These are phyloP conservation scores for Euphorbia lathyris DNA, from an alignment of 345 rosid genomes.

Conservation along the genomic window DNA sequence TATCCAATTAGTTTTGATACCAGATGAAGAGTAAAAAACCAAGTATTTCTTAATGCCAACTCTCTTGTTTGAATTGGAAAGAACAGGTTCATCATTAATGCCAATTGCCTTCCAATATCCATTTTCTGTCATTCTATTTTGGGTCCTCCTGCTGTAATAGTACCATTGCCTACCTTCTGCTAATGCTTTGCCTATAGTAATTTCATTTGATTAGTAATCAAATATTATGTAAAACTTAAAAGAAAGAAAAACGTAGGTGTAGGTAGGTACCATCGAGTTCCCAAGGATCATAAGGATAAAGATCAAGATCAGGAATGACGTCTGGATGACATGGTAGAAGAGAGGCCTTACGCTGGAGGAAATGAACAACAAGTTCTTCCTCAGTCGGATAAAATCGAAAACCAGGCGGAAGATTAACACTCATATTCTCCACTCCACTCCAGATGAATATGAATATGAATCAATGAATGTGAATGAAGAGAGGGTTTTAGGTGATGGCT, in stretches of 20 bases:
- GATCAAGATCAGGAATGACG: constrained; percentile 91
- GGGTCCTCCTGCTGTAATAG: constrained; percentile 71
- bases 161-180: constrained; percentile 87
- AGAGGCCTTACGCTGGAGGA: constrained; percentile 84
- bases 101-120: constrained; percentile 82
- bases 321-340: constrained; percentile 90
- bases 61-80: constrained; percentile 39
- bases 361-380: constrained; percentile 91
- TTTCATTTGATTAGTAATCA: too few species aligned
- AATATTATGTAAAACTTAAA: too few species aligned
- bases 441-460: not conserved
- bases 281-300: constrained; percentile 91
- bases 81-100: constrained; percentile 58
- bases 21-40: constrained; percentile 48
- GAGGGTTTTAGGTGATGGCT: constrained; percentile 18
- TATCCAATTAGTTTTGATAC: constrained; percentile 63
- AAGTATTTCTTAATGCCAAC: constrained; percentile 67
- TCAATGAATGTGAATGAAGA: not conserved
- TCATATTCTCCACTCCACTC: constrained; percentile 33
- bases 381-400: constrained; percentile 85
- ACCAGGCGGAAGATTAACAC: constrained; percentile 76
- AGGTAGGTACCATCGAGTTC: constrained; percentile 64
- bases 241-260: not conserved
- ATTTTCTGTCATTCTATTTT: constrained; percentile 51
- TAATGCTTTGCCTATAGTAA: constrained; percentile 65